Evolutionary conservation across 345 rosid species (phyloP).

Genomic region (Pseudoturritis turrita): DNA sequence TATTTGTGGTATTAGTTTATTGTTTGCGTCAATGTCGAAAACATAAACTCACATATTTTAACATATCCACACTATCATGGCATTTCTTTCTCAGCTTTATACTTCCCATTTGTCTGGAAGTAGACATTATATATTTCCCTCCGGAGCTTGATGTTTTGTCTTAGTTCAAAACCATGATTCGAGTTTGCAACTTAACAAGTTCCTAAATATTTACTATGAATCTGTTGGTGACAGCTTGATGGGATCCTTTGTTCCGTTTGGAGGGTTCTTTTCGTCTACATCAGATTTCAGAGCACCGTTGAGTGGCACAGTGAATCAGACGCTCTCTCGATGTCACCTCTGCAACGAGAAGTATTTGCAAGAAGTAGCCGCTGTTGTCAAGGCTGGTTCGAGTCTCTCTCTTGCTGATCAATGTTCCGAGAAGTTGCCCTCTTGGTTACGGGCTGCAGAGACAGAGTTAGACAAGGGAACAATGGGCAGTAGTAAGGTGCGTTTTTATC

Average conservation of each 20-base stretch:
- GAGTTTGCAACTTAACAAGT: background rate
- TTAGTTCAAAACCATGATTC: background rate
- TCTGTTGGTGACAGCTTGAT: slow-evolving; percentile 56
- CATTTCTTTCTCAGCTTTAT: background rate
- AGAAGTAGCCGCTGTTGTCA: slow-evolving; percentile 42
- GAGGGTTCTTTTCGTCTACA: slow-evolving; percentile 58
- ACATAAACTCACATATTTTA: slow-evolving; percentile 17
- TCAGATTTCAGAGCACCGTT: slow-evolving; percentile 39
- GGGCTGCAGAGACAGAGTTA: slow-evolving; percentile 35
- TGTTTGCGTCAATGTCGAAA: slow-evolving; percentile 1
- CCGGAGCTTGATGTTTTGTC: background rate
- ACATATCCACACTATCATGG: background rate
- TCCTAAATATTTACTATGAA: slow-evolving; percentile 14
- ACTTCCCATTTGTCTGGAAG: slow-evolving; percentile 2
- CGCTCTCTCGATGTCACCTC: slow-evolving; percentile 40
- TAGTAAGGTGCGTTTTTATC: slow-evolving; percentile 41
- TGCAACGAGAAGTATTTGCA: slow-evolving; percentile 57
- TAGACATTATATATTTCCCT: background rate
- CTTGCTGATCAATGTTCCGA: slow-evolving; percentile 40
- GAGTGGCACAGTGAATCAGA: slow-evolving; percentile 28
- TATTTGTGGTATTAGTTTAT: slow-evolving; percentile 11
- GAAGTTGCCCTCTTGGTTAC: slow-evolving; percentile 47
- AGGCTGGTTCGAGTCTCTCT: slow-evolving; percentile 38
- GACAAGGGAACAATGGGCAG: slow-evolving; percentile 30
- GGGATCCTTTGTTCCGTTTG: slow-evolving; percentile 72